A percentile compares a stretch with the other conserved stretches of the same genome.
phyloP scores from a whole-genome alignment of 768 basidiomycete genomes.

The Naganishia randhawae region DNA sequence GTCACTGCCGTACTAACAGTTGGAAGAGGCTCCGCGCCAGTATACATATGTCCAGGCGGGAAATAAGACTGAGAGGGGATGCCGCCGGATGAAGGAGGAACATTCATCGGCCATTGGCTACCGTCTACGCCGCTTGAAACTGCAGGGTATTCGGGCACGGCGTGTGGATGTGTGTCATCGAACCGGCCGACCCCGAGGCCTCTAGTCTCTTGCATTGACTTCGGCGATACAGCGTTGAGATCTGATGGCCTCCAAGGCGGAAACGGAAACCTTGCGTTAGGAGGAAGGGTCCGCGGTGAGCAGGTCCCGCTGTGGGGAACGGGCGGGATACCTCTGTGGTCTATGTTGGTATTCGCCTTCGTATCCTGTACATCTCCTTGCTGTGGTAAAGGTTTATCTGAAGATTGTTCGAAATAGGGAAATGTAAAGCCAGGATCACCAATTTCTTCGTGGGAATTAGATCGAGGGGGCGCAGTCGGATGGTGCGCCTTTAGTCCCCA shows the following conservation, averaged over 20 bases:
- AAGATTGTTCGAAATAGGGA: background rate
- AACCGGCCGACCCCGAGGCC: no score
- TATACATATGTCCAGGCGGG: background rate
- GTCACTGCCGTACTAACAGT: background rate
- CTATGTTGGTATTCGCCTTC: background rate
- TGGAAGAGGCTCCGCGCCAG: background rate
- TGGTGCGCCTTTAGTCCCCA: conserved; percentile 9
- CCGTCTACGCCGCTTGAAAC: background rate
- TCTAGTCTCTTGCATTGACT: background rate
- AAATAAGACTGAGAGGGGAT: background rate
- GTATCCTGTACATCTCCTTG: no score
- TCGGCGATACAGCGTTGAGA: background rate
- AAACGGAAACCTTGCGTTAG: background rate
- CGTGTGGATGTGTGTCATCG: background rate
- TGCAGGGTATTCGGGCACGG: background rate
- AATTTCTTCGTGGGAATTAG: background rate
- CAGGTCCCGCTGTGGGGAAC: background rate
- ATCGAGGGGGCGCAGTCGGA: background rate
- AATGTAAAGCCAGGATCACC: background rate
- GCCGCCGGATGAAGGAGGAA: background rate
- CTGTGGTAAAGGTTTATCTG: background rate
- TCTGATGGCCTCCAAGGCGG: background rate
- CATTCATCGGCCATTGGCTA: background rate
- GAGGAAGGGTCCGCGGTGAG: conserved; percentile 3
- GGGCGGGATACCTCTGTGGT: background rate